Evolutionary conservation across 1,284 basidiomycete genomes (phyloP).

Genomic region (Cutaneotrichosporon daszewskae): DNA sequence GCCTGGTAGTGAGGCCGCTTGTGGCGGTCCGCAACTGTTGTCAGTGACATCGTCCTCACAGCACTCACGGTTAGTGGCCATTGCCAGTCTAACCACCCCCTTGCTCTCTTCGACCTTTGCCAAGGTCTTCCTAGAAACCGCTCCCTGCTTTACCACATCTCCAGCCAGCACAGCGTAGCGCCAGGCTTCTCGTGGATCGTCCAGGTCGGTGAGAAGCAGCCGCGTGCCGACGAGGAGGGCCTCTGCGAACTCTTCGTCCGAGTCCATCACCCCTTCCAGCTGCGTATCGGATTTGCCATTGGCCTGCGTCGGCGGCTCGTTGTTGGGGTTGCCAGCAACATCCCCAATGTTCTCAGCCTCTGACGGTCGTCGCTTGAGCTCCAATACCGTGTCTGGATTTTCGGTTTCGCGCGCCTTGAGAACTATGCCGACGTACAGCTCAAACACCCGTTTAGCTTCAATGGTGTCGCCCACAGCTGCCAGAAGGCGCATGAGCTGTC

Average conservation of each 20-base stretch:
- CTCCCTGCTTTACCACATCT: conserved; percentile 27
- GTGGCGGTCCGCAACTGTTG: conserved; percentile 59
- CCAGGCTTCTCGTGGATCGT: conserved; percentile 45
- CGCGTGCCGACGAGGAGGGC: conserved; percentile 66
- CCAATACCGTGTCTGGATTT: conserved; percentile 44
- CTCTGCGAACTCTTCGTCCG: conserved; percentile 68
- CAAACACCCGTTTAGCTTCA: conserved; percentile 68
- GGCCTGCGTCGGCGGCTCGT: conserved; percentile 6
- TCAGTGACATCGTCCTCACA: neutral
- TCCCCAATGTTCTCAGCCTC: conserved; percentile 23
- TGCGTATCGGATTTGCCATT: conserved; percentile 7
- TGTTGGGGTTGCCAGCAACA: conserved; percentile 16
- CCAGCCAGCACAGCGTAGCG: conserved; percentile 40
- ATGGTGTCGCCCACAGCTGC: conserved; percentile 59
- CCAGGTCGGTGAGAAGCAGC: conserved; percentile 57
- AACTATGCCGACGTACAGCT: conserved; percentile 77
- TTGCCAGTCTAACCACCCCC: conserved; percentile 45
- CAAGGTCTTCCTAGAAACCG: conserved; percentile 10
- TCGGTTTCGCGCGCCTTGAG: conserved; percentile 66
- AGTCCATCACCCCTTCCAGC: conserved; percentile 43
- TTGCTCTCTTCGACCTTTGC: conserved; percentile 41
- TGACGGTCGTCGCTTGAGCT: conserved; percentile 35
- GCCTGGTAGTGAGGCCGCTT: conserved; percentile 59
- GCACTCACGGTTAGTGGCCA: conserved; percentile 35
- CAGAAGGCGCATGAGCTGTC: conserved; percentile 71